Evolutionary conservation across 1,284 basidiomycete species (phyloP).

Genomic region (Microbotryum intermedium): DNA sequence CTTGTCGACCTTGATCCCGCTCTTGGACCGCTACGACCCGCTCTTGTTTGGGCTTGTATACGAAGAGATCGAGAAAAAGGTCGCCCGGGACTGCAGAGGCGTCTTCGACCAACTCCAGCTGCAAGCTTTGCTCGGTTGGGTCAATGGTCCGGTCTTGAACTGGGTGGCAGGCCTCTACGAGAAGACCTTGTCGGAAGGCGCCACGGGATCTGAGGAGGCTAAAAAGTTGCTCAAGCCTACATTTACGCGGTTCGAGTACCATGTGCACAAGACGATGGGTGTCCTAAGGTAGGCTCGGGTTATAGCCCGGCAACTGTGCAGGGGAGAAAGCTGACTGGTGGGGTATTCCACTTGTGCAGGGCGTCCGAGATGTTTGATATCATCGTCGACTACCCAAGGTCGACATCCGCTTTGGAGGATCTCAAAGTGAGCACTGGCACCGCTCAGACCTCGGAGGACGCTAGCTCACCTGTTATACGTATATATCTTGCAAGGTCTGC

Average conservation of each 20-base stretch:
- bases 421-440: conserved; percentile 52
- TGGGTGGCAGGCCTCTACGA: conserved; percentile 24
- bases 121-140: conserved; percentile 57
- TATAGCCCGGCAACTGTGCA: not conserved
- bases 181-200: conserved; percentile 46
- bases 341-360: conserved; percentile 42
- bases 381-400: conserved; percentile 87
- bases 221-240: conserved; percentile 65
- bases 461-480: not conserved
- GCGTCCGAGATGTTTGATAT: conserved; percentile 89
- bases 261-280: conserved; percentile 73
- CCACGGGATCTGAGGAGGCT: conserved; percentile 47
- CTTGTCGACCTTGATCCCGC: conserved; percentile 46
- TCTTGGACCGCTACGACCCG: conserved; percentile 75
- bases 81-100: conserved; percentile 55
- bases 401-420: conserved; percentile 75
- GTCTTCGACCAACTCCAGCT: conserved; percentile 64
- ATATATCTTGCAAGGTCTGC: conserved; percentile 51
- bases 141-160: conserved; percentile 47
- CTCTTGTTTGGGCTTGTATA: conserved; percentile 74
- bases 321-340: not conserved
- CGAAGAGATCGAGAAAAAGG: conserved; percentile 67
- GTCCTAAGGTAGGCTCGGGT: conserved; percentile 56
- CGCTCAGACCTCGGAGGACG: not conserved
- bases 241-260: conserved; percentile 78